Conservation (phyloP, 2,329 filamentous ascomycete genomes). For the Sporothrix brasiliensis region DNA sequence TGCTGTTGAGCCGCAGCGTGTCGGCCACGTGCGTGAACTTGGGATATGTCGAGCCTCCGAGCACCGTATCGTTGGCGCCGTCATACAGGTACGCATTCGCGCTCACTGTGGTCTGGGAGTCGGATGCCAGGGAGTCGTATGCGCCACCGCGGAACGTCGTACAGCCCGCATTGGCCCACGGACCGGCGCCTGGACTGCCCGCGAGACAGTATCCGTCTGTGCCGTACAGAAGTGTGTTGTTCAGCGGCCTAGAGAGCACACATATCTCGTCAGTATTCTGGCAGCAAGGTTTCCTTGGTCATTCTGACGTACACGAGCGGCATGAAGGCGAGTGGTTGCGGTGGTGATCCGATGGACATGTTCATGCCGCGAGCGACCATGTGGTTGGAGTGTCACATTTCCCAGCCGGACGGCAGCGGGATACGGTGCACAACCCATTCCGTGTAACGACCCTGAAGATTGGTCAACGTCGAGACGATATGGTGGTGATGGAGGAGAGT, state of each 20-base stretch:
- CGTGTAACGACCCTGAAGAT: not conserved
- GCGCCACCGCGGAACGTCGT: constrained; percentile 34
- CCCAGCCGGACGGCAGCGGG: constrained; percentile 31
- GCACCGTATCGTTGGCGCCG: not conserved
- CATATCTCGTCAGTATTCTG: too few species aligned
- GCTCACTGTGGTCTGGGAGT: too few species aligned
- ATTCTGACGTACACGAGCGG: not conserved
- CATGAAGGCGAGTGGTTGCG: constrained; percentile 32
- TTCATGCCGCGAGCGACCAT: constrained; percentile 31
- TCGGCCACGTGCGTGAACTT: constrained; percentile 24
- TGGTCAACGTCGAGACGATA: too few species aligned
- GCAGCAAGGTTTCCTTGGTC: too few species aligned
- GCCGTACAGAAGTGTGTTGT: constrained; percentile 35
- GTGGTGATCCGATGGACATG: constrained; percentile 32
- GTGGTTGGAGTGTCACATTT: constrained; percentile 32
- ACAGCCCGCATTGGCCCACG: constrained; percentile 27
- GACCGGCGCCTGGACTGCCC: not conserved
- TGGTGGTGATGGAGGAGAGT: too few species aligned
- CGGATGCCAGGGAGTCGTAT: constrained; percentile 29
- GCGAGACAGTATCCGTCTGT: constrained; percentile 32
- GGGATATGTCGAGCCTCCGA: not conserved
- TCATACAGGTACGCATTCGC: constrained; percentile 23
- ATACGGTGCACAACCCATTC: constrained; percentile 29
- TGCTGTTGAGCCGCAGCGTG: constrained; percentile 32
- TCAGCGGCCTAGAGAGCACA: constrained; percentile 31